Evolutionary conservation across 768 basidiomycete genomes (phyloP).

Genomic region (Polyporus arcularius): DNA sequence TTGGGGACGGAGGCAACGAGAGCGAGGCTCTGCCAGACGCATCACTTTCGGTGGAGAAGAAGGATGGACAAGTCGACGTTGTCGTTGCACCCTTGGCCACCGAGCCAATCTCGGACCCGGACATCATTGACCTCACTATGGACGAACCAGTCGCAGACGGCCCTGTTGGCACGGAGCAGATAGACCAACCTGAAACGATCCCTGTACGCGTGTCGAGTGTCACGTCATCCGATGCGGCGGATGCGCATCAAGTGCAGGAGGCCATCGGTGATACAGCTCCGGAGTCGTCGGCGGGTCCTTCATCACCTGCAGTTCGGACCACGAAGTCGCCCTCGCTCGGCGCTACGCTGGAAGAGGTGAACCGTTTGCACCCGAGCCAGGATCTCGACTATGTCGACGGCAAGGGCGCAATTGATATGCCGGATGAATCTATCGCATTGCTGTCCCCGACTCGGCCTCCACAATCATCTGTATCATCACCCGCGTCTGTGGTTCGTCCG

Average conservation of each 20-base stretch:
- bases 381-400: background rate
- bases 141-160: too few relatives aligned
- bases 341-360: background rate
- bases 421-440: background rate
- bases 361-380: conserved; percentile 3
- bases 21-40: background rate
- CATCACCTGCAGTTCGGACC: background rate
- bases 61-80: conserved; percentile 2
- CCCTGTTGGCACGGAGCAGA: background rate
- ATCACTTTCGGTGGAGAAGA: background rate
- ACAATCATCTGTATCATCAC: background rate
- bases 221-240: conserved; percentile 4
- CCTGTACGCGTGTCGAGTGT: conserved; percentile 1
- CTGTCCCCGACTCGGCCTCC: background rate
- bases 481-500: background rate
- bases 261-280: background rate
- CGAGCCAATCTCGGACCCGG: too few relatives aligned
- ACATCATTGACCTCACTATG: too few relatives aligned
- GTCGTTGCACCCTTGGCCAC: background rate
- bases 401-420: background rate
- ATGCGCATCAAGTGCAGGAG: conserved; percentile 3
- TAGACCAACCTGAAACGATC: background rate
- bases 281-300: conserved; percentile 3
- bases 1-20: background rate
- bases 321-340: conserved; percentile 4